These are phyloP conservation scores for Nakaseomyces sp. DNA, from an alignment of 1,139 yeast genomes.

Conservation along the genomic window DNA sequence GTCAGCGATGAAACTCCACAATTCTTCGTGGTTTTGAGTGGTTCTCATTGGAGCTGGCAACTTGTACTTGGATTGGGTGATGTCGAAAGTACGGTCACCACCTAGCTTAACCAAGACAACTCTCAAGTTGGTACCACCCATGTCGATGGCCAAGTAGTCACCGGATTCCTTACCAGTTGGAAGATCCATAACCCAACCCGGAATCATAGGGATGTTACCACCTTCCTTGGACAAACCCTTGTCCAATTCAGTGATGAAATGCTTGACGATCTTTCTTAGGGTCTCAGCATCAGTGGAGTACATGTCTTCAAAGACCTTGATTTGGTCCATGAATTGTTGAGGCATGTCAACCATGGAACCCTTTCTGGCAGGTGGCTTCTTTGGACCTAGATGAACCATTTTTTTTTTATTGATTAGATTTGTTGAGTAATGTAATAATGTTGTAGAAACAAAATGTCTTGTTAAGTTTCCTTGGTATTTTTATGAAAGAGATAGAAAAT, in stretches of 20 bases:
- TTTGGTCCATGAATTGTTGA: slow-evolving; percentile 49
- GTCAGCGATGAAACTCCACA: slow-evolving; percentile 81
- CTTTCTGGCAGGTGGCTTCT: slow-evolving; percentile 73
- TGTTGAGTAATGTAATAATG: neutral
- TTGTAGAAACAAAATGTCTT: neutral
- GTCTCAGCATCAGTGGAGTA: slow-evolving; percentile 56
- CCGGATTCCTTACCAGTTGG: slow-evolving; percentile 92
- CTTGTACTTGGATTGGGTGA: slow-evolving; percentile 72
- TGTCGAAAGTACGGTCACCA: slow-evolving; percentile 72
- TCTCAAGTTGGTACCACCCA: slow-evolving; percentile 92
- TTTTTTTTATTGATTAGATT: neutral
- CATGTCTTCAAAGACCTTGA: slow-evolving; percentile 49
- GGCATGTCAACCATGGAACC: slow-evolving; percentile 75
- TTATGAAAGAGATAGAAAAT: neutral
- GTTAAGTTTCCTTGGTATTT: neutral
- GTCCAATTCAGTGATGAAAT: slow-evolving; percentile 62
- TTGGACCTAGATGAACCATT: slow-evolving; percentile 83
- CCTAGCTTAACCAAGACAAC: slow-evolving; percentile 76
- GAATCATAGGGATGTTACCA: slow-evolving; percentile 91
- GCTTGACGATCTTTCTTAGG: slow-evolving; percentile 58
- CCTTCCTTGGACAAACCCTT: slow-evolving; percentile 70
- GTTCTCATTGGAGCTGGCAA: slow-evolving; percentile 72
- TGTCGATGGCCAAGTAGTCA: slow-evolving; percentile 81
- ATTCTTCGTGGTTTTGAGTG: slow-evolving; percentile 56
- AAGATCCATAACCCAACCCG: slow-evolving; percentile 90